Evolutionary conservation across 1,139 yeast species (phyloP), one percentile per base, ranked within the genome.

Genomic region (Kluyveromyces marxianus): DNA sequence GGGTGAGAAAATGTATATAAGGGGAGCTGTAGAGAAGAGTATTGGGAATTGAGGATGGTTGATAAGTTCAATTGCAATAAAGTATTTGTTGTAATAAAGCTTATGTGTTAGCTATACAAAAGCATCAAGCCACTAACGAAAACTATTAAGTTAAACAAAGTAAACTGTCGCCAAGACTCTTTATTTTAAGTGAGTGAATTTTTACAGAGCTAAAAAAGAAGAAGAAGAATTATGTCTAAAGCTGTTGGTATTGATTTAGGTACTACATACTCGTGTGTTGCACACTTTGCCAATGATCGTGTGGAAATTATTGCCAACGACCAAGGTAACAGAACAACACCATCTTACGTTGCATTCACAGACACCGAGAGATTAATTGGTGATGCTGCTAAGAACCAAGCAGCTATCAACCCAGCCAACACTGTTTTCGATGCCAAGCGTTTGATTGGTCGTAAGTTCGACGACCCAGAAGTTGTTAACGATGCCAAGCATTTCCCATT

Each of bases 191-290:
- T 14, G 21, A 14, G 21, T 14, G 21, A 14, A 14, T 14, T 14
- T 14, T 14, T 14, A 14, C 21, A 14, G 21, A 14, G 21, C 21
- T 14, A 14, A 14, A 14, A 14, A 14, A 14, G 21, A 14, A 14
- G 21, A 14, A 14, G 21, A 14, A 14, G 21, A 14, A 14, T 14
- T 33, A 77, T 77, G 83, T 70, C 81, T 47, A 78, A 75, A 69
- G 88, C 89, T 69, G 78, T 83, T 60, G 90, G 90, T 70, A 83
- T 83, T 70, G 90, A 83, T 74, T 81, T 83, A 75, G 90, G 90
- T 71, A 83, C 90, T 51, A 83, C 90, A 48, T 83, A 83, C 72
- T 83, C 90, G 46, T 83, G 90, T 79, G 90, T 83, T 58, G 90
- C 87, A 51, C 83, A 79, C 68, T 79, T 77, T 59, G 69, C 83